Percentiles rank a stretch among this genome's conserved stretches.
Evolutionary conservation across 2,329 filamentous ascomycete species (phyloP).

Genomic region (Nigrospora osmanthi): DNA sequence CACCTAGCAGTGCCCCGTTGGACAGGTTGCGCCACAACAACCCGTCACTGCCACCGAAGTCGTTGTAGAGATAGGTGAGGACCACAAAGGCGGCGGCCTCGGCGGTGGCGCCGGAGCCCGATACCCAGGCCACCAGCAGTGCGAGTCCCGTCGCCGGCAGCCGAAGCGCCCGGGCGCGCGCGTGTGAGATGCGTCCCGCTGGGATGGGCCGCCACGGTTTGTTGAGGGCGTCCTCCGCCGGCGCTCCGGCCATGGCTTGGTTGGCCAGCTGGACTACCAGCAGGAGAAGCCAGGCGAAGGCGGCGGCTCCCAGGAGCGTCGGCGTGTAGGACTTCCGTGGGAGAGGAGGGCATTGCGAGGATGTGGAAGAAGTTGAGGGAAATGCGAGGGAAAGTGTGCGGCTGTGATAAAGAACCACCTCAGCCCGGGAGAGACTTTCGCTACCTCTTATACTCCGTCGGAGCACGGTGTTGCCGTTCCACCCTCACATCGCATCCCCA

Average conservation of each 20-base stretch:
- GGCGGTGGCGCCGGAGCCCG: not conserved
- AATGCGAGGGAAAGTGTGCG: no score
- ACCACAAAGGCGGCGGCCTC: not conserved
- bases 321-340: no score
- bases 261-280: not conserved
- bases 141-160: not conserved
- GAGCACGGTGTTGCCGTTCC: no score
- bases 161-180: not conserved
- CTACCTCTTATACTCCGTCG: no score
- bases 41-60: not conserved
- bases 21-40: not conserved
- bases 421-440: no score
- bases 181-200: not conserved
- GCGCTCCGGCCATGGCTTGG: not conserved
- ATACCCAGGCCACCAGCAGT: not conserved
- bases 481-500: no score
- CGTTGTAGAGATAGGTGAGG: not conserved
- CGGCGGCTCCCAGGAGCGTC: no score
- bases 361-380: no score
- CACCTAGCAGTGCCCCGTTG: not conserved
- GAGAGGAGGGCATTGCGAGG: no score
- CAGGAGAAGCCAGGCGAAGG: not conserved
- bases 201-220: not conserved
- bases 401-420: no score
- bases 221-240: not conserved